Percentiles rank a stretch among this genome's conserved stretches.
Conservation (phyloP, 2,329 filamentous ascomycete genomes). For the Apiospora kogelbergensis region DNA sequence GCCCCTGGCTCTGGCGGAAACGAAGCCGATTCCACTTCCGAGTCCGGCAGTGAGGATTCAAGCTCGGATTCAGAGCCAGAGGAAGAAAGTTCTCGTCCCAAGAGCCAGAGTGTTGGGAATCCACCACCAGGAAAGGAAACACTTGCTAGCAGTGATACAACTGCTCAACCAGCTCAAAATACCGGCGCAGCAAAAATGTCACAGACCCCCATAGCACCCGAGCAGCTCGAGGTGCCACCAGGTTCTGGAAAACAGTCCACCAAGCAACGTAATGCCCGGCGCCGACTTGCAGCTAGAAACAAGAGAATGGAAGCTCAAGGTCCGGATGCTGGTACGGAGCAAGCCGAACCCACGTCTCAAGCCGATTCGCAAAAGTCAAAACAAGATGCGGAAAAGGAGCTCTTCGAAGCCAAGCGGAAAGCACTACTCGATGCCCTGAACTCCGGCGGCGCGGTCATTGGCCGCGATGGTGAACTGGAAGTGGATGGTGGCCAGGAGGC, state of each 20-base stretch:
- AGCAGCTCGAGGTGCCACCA: slow-evolving; percentile 27
- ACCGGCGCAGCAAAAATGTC: not conserved
- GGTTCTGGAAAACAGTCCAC: slow-evolving; percentile 42
- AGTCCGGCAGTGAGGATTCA: slow-evolving; percentile 16
- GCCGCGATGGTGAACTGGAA: slow-evolving; percentile 16
- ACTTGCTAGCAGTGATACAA: not conserved
- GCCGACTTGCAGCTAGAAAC: slow-evolving; percentile 39
- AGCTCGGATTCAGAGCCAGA: not conserved
- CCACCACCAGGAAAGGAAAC: not conserved
- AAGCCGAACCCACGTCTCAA: not conserved
- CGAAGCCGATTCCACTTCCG: slow-evolving; percentile 12
- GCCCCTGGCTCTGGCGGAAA: slow-evolving; percentile 9
- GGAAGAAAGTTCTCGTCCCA: not conserved
- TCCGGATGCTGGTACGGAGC: slow-evolving; percentile 1
- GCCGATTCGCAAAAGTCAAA: not conserved
- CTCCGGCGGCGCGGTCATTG: slow-evolving; percentile 51
- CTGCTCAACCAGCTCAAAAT: not conserved
- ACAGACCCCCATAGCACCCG: not conserved
- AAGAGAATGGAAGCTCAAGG: slow-evolving; percentile 24
- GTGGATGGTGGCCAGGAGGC: not conserved
- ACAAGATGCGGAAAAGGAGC: slow-evolving; percentile 29
- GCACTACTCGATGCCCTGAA: slow-evolving; percentile 51
- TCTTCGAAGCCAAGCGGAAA: slow-evolving; percentile 51
- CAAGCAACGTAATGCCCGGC: slow-evolving; percentile 52
- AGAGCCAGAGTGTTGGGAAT: not conserved